phyloP scores from a whole-genome alignment of 1,284 basidiomycete species.

The Melampsora occidentalis region DNA sequence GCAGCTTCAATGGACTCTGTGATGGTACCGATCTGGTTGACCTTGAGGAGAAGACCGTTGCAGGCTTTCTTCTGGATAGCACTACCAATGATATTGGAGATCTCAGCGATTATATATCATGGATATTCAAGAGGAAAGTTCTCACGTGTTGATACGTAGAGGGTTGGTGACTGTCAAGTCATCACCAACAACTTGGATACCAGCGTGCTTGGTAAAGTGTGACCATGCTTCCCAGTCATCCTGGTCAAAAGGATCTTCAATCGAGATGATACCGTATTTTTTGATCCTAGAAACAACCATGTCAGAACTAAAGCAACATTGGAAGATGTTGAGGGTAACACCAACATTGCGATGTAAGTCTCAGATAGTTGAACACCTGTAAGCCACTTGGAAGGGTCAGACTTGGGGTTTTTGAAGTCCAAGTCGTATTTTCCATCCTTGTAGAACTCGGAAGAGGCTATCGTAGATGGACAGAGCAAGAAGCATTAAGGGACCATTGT shows the following conservation, averaged over 20 bases:
- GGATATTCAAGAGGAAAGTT: background rate
- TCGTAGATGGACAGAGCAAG: background rate
- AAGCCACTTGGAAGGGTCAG: slow-evolving; percentile 94
- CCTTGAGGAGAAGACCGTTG: slow-evolving; percentile 97
- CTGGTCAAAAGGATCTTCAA: slow-evolving; percentile 99
- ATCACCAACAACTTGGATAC: slow-evolving; percentile 80
- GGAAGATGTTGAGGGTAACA: background rate
- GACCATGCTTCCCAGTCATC: slow-evolving; percentile 99
- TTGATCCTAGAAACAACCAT: slow-evolving; percentile 57
- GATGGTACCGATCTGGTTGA: slow-evolving; percentile 98
- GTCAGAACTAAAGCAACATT: background rate
- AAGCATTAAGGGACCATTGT: background rate
- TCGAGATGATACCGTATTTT: slow-evolving; percentile 93
- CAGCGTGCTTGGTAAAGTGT: slow-evolving; percentile 74
- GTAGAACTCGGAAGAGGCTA: slow-evolving; percentile 98
- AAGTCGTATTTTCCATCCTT: slow-evolving; percentile 99
- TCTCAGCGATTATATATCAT: background rate
- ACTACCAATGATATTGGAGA: background rate
- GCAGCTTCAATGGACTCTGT: slow-evolving; percentile 94
- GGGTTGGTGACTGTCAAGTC: slow-evolving; percentile 99
- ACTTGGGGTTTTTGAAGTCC: slow-evolving; percentile 96
- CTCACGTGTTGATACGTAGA: slow-evolving; percentile 81
- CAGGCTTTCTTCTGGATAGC: slow-evolving; percentile 99
- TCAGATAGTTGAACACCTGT: slow-evolving; percentile 88
- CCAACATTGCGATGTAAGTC: slow-evolving; percentile 73